These are phyloP conservation scores for Globisporangium radiosum DNA, from an alignment of 352 stramenopile genomes.

Conservation along the genomic window DNA sequence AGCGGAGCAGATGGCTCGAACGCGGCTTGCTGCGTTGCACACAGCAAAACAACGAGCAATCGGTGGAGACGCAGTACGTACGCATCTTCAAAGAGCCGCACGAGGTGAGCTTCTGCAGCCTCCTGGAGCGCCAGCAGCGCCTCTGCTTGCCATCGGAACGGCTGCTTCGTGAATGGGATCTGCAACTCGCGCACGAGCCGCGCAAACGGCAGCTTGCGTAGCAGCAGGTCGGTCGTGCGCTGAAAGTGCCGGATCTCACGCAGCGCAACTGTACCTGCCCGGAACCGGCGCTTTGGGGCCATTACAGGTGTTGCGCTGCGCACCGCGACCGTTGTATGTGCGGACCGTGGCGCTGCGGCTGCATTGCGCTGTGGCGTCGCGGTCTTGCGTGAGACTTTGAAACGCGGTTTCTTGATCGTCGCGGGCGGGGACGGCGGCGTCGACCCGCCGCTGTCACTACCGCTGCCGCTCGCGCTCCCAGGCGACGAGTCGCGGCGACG, in stretches of 20 bases:
- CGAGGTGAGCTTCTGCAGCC: slow-evolving; percentile 92
- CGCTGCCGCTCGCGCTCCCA: slow-evolving; percentile 2
- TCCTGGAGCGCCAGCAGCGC: slow-evolving; percentile 92
- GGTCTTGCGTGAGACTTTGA: slow-evolving; percentile 12
- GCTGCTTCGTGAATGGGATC: slow-evolving; percentile 68
- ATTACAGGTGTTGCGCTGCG: not conserved
- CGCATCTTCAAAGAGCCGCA: slow-evolving; percentile 93
- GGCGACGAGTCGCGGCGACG: slow-evolving; percentile 6
- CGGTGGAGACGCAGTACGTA: slow-evolving; percentile 28
- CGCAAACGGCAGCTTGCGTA: slow-evolving; percentile 96
- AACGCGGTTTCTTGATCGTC: slow-evolving; percentile 14
- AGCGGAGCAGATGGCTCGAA: too few species aligned
- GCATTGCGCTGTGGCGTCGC: slow-evolving; percentile 8
- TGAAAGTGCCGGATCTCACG: slow-evolving; percentile 96
- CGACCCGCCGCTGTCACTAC: not conserved
- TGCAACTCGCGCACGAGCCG: slow-evolving; percentile 93
- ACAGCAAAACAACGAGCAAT: not conserved
- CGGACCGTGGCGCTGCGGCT: not conserved
- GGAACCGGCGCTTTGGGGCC: slow-evolving; percentile 44
- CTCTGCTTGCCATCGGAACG: slow-evolving; percentile 89
- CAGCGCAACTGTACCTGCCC: slow-evolving; percentile 77
- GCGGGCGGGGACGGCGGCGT: slow-evolving; percentile 6
- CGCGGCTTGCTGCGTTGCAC: not conserved
- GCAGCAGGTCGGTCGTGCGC: slow-evolving; percentile 91
- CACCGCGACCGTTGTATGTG: not conserved